phyloP scores from a whole-genome alignment of 2,329 filamentous ascomycete genomes.

The Diaporthe destruens region DNA sequence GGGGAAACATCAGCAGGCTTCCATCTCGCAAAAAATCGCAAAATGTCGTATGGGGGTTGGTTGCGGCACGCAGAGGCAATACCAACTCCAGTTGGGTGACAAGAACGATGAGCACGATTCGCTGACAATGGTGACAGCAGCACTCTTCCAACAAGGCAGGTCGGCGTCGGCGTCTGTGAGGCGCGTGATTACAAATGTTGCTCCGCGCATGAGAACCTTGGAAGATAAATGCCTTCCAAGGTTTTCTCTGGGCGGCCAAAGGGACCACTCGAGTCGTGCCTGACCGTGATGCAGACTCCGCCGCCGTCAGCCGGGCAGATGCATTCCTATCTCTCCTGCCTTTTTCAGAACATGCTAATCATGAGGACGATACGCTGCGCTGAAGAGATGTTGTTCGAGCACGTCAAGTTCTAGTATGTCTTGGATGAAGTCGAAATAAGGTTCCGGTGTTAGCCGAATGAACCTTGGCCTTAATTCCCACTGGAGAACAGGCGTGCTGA shows the following conservation, averaged over 20 bases:
- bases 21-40: background rate
- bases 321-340: too few species aligned
- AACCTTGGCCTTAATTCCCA: background rate
- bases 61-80: background rate
- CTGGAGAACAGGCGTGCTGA: background rate
- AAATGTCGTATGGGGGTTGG: background rate
- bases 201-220: slow-evolving; percentile 16
- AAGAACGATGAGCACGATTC: slow-evolving; percentile 13
- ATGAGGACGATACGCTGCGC: background rate
- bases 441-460: slow-evolving; percentile 13
- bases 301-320: background rate
- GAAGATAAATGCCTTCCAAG: too few species aligned
- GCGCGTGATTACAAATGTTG: slow-evolving; percentile 30
- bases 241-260: background rate
- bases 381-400: background rate
- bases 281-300: background rate
- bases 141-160: background rate
- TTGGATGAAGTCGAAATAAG: slow-evolving; percentile 31
- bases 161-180: background rate
- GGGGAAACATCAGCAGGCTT: slow-evolving; percentile 4
- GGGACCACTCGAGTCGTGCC: background rate
- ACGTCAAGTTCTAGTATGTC: background rate
- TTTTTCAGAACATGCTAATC: background rate
- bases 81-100: slow-evolving; percentile 2
- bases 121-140: background rate